phyloP scores from a whole-genome alignment of 441 rosid species.

The Gossypium schwendimanii region DNA sequence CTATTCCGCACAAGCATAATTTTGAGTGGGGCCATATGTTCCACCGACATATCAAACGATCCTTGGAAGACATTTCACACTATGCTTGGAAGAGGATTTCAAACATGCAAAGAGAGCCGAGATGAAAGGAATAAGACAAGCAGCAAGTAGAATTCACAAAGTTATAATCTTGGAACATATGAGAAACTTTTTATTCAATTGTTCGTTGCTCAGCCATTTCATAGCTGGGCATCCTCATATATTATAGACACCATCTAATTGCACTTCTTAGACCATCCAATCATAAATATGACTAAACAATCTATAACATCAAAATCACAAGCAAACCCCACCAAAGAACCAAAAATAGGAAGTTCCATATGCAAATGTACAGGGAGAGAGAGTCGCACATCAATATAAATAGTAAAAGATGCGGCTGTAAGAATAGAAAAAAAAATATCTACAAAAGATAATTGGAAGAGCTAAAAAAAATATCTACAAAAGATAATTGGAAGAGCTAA shows the following conservation, averaged over 20 bases:
- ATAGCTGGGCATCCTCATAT: not conserved
- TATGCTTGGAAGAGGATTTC: not conserved
- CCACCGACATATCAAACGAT: not conserved
- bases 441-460: not conserved
- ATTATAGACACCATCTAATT: not conserved
- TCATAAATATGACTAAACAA: not conserved
- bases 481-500: not conserved
- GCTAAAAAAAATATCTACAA: not conserved
- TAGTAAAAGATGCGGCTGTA: not conserved
- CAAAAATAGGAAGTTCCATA: not conserved
- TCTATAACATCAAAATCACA: not conserved
- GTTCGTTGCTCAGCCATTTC: not conserved
- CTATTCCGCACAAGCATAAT: not conserved
- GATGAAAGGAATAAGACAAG: not conserved
- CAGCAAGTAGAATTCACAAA: not conserved
- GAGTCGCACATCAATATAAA: not conserved
- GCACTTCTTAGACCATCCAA: not conserved
- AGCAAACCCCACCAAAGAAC: not conserved
- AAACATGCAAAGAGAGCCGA: not conserved
- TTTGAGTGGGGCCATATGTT: not conserved
- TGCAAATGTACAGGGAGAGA: not conserved
- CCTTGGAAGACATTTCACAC: slow-evolving; percentile 6
- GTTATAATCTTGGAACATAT: not conserved
- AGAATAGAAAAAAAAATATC: not conserved
- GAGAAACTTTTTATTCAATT: not conserved